Evolutionary conservation across 257 asterid genomes (phyloP), one percentile per base, ranked within the genome.

Genomic region (Gynochthodes officinalis): DNA sequence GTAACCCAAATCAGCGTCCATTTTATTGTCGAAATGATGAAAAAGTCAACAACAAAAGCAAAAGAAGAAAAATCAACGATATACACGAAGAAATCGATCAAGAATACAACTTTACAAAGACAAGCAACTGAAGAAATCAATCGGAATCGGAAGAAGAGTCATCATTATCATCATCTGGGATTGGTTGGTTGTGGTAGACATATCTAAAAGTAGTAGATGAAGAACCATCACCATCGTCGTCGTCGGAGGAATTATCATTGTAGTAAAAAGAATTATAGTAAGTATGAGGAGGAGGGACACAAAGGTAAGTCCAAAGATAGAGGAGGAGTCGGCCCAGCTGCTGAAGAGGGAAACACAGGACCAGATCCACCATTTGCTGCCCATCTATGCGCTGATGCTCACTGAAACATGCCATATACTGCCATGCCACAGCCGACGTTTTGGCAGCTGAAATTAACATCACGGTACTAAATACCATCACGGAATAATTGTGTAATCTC

Each of bases 361-460:
- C 79, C 71, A 80, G 84, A 76, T 80, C 79, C 71, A 80, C 67
- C 71, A 80, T 70, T 44, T 80, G 79, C 53, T 80, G 76, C 7
- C 84, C 79, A 43, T 71, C 74, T 57, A 76, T 70, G 39, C 76
- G 39, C 14, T 80, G 71, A 1, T 61, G 43, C 52, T 76, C 67
- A 15, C 71, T 50, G 0, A 61, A 37, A 70, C 84, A 80, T 2
- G 84, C 81, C 76, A 80, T 12, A 15, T 43, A 4, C 53, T 80
- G 84, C 78, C 81, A 80, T 25, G 67, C 59, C 43, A 76, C 76
- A n/a, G 84, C 81, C 7, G 78, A 76, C 19, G 60, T 9, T 60
- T 70, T 73, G 1, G 84, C 84, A 4, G 67, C 84, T 23, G 84
- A 80, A 32, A 80, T 78, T 63, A 76, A 33, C 67, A 76, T 69